A percentile compares a stretch with the other conserved stretches of the same genome.
Evolutionary conservation across 805 yeast genomes (phyloP).

Genomic region (Priceomyces fermenticarens): DNA sequence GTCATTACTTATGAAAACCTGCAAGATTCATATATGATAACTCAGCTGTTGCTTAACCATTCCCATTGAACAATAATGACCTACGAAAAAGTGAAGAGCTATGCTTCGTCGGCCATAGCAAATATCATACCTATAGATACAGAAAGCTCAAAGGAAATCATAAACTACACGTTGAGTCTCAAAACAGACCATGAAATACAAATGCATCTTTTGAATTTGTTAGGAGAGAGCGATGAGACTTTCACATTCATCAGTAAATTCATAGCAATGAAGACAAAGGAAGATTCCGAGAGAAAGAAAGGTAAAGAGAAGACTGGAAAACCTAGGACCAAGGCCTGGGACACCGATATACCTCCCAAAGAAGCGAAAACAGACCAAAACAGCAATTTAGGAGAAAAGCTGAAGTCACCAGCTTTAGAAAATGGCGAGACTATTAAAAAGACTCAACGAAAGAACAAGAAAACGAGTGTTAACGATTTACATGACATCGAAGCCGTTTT

Average conservation of each 20-base stretch:
- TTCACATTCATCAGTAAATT: constrained; percentile 46
- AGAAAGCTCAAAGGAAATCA: constrained; percentile 52
- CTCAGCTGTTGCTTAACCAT: background rate
- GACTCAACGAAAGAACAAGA: constrained; percentile 17
- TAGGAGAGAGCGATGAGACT: constrained; percentile 58
- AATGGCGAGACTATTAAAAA: background rate
- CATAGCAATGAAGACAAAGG: constrained; percentile 35
- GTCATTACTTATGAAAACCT: too few species aligned
- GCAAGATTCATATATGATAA: too few species aligned
- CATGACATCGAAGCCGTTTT: constrained; percentile 66
- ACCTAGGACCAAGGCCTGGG: constrained; percentile 1
- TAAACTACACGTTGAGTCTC: constrained; percentile 49
- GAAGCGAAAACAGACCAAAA: background rate
- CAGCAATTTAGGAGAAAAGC: too few species aligned
- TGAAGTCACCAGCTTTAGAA: background rate
- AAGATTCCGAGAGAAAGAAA: constrained; percentile 6
- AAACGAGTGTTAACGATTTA: constrained; percentile 51
- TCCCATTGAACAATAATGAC: constrained; percentile 4
- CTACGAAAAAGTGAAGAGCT: constrained; percentile 18
- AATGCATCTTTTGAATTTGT: constrained; percentile 50
- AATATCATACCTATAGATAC: constrained; percentile 56
- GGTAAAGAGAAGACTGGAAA: background rate
- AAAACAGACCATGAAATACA: constrained; percentile 47
- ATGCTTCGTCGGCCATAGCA: constrained; percentile 24
- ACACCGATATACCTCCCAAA: constrained; percentile 1